Base-by-base conservation (phyloP, 1,139 yeast genomes). In the Yamadazyma mexicana region DNA sequence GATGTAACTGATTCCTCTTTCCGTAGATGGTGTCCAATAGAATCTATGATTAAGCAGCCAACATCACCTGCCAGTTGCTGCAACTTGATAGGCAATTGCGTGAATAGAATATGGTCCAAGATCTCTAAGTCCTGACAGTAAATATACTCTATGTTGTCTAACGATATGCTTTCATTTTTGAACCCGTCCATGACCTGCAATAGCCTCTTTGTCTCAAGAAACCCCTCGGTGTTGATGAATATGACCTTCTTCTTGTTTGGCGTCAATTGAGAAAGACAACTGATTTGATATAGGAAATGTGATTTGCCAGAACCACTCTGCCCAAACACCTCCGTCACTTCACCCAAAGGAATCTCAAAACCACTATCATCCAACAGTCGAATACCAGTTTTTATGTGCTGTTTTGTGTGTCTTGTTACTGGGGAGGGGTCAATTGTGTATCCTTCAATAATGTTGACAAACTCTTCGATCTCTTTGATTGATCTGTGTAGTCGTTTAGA, bases 261-360 rank as follows among this genome's bases (percentile, higher is more conserved):
- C 2, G 31, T 42, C 16, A 73, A 48, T 47, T 83, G 89, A 6
- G 82, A 77, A 3, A 79, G 63, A 7, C 79, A 62, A 1, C 85
- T 68, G 35, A 88, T 52, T 48, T 84, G 92, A 60, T 83, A 71
- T 24, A 85, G 60, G 8, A 89, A 61, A 50, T 88, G 94, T 0
- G 96, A 82, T 56, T 89, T 89, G 0, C 96, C 97, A 2, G 86
- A 75, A 0, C 95, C 87, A 44, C 94, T 81, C 29, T 83, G 86
- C 0, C 98, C 98, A 49, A 81, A 82, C 2, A 91, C 58, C 60
- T 91, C 98, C 0, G 94, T 84, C 3, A 91, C 62, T 31, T 77
- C 71, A 2, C 89, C 83, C 0, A 77, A 50, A 0, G 77, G 79
- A 3, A 89, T 69, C 0, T 97, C 96, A 1, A 92, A 92, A 22